These are phyloP conservation scores for Stagonosporopsis vannaccii DNA, from an alignment of 2,329 filamentous ascomycete species.

Conservation along the genomic window DNA sequence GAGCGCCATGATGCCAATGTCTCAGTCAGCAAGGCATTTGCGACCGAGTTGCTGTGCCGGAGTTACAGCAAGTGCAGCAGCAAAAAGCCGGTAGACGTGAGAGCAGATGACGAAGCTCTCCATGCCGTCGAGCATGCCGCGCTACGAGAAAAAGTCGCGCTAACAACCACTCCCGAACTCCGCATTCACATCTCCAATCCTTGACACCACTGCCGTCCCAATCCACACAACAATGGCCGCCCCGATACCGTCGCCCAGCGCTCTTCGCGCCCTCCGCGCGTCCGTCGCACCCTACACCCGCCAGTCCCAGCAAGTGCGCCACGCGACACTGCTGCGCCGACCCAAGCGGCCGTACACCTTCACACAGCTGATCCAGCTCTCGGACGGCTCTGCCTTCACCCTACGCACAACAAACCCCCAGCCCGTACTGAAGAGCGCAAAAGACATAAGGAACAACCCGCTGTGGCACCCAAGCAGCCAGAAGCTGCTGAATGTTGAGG, in stretches of 20 bases:
- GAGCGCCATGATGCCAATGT: conserved; percentile 25
- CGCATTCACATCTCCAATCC: conserved; percentile 27
- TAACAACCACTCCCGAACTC: conserved; percentile 23
- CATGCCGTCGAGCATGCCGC: neutral
- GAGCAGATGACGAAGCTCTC: conserved; percentile 11
- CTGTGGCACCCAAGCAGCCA: conserved; percentile 89
- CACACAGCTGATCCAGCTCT: conserved; percentile 93
- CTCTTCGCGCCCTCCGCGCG: conserved; percentile 41
- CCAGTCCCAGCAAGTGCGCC: conserved; percentile 66
- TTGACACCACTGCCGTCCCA: neutral
- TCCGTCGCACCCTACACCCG: conserved; percentile 31
- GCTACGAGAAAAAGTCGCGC: conserved; percentile 17
- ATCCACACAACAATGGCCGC: conserved; percentile 37
- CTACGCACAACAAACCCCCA: conserved; percentile 77
- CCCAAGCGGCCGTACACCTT: conserved; percentile 95
- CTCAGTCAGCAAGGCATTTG: conserved; percentile 5
- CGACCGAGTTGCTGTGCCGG: neutral
- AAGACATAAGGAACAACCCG: conserved; percentile 88
- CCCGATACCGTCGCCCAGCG: conserved; percentile 43
- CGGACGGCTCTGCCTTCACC: conserved; percentile 86
- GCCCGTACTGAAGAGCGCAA: conserved; percentile 68
- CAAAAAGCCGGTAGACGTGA: neutral
- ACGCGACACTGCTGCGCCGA: conserved; percentile 84
- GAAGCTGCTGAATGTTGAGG: conserved; percentile 85
- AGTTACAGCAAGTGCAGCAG: neutral